Evolutionary conservation across 768 basidiomycete species (phyloP).

Genomic region (Leucosporidium creatinivorum): DNA sequence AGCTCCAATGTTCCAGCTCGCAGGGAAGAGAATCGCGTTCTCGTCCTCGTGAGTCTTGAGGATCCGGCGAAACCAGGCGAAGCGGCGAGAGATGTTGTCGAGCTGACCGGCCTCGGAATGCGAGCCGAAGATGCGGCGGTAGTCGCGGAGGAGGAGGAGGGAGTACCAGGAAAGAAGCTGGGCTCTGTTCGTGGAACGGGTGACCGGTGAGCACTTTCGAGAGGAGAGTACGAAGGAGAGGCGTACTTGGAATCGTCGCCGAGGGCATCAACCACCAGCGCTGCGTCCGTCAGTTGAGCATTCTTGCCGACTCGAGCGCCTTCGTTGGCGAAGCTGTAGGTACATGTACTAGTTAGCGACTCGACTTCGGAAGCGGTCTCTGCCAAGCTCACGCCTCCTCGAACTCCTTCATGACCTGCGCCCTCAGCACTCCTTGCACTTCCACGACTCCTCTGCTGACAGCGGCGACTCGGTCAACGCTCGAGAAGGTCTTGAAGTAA

Average conservation of each 20-base stretch:
- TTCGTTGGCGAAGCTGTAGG: constrained; percentile 20
- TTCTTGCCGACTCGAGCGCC: constrained; percentile 19
- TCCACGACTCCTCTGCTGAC: constrained; percentile 74
- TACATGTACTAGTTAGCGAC: not conserved
- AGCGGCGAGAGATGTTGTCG: constrained; percentile 86
- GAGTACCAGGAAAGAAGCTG: constrained; percentile 83
- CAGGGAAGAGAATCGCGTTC: constrained; percentile 71
- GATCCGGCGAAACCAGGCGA: constrained; percentile 87
- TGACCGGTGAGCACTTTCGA: not conserved
- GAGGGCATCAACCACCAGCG: constrained; percentile 78
- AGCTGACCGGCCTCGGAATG: constrained; percentile 90
- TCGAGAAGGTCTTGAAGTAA: constrained; percentile 69
- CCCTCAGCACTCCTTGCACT: constrained; percentile 71
- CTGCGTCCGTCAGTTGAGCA: constrained; percentile 56
- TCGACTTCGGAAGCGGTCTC: too few species aligned
- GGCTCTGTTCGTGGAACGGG: constrained; percentile 38
- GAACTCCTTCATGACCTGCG: constrained; percentile 78
- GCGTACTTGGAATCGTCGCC: constrained; percentile 67
- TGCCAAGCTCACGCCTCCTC: constrained; percentile 46
- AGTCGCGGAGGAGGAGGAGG: constrained; percentile 84
- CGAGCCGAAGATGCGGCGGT: constrained; percentile 86
- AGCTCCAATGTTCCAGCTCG: constrained; percentile 78
- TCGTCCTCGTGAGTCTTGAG: constrained; percentile 81
- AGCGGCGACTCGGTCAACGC: constrained; percentile 67
- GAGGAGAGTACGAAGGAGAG: not conserved